Percentiles rank a stretch among this genome's conserved stretches.
These are phyloP conservation scores for Chrysoporthe puriensis DNA, from an alignment of 2,329 filamentous ascomycete species.

Conservation along the genomic window DNA sequence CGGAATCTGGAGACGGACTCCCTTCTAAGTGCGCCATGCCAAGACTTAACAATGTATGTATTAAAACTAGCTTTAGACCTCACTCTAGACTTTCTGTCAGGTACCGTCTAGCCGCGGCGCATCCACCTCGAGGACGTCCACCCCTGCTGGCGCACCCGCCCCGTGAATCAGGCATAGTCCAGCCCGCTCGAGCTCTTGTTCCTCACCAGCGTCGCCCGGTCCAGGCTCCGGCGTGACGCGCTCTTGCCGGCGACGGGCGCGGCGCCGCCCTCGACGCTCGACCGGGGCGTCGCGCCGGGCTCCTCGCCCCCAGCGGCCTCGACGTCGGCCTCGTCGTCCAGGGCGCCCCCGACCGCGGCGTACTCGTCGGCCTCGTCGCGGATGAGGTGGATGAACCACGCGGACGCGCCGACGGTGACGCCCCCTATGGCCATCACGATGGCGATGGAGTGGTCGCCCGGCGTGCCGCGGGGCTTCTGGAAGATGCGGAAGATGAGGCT, in stretches of 20 bases:
- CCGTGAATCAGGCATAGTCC: conserved; percentile 44
- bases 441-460: conserved; percentile 84
- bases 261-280: conserved; percentile 44
- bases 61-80: too few relatives aligned
- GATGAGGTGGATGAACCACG: conserved; percentile 71
- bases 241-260: conserved; percentile 32
- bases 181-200: conserved; percentile 54
- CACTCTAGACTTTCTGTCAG: too few relatives aligned
- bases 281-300: conserved; percentile 40
- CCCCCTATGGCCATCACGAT: conserved; percentile 88
- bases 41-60: too few relatives aligned
- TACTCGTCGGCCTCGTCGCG: conserved; percentile 57
- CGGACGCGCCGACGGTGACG: conserved; percentile 75
- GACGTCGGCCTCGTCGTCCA: conserved; percentile 43
- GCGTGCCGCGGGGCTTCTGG: conserved; percentile 83
- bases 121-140: too few relatives aligned
- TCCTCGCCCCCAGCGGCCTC: conserved; percentile 33
- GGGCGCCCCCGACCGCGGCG: conserved; percentile 40
- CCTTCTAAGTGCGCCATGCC: too few relatives aligned
- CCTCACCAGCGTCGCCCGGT: conserved; percentile 51
- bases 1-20: not conserved
- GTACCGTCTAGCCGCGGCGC: too few relatives aligned
- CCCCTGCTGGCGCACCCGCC: too few relatives aligned
- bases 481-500: conserved; percentile 82
- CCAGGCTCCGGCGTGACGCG: conserved; percentile 43